phyloP scores from a whole-genome alignment of 148 eudicot species.

The Suaeda aralocaspica region DNA sequence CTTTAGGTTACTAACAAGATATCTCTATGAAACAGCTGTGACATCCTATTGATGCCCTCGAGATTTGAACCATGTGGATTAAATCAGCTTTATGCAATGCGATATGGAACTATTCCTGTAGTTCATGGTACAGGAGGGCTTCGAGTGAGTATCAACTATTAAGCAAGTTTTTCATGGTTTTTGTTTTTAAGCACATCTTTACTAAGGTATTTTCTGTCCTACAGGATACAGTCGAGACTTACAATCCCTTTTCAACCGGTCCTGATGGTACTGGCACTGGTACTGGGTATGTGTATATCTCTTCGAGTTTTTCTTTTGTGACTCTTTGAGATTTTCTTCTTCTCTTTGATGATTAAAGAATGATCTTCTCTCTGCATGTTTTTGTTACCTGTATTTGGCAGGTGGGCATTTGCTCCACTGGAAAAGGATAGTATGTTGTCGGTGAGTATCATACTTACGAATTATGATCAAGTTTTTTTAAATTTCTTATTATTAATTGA shows the following conservation, averaged over 20 bases:
- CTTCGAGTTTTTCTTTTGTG: no score
- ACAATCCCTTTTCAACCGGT: conserved; percentile 77
- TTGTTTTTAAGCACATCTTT: background rate
- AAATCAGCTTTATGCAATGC: conserved; percentile 96
- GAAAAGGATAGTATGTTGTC: conserved; percentile 63
- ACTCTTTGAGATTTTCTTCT: background rate
- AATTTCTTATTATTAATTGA: background rate
- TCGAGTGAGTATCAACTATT: conserved; percentile 43
- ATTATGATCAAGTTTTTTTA: conserved; percentile 3
- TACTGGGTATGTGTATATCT: conserved; percentile 63
- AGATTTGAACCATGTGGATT: conserved; percentile 99
- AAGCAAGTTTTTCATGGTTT: background rate
- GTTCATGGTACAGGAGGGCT: conserved; percentile 97
- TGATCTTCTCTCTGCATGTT: background rate
- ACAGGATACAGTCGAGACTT: conserved; percentile 87
- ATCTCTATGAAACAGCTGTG: conserved; percentile 56
- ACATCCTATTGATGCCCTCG: conserved; percentile 93
- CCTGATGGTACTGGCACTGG: conserved; percentile 60
- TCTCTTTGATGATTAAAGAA: background rate
- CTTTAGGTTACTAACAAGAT: conserved; percentile 6
- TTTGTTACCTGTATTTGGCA: conserved; percentile 26
- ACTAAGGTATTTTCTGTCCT: background rate
- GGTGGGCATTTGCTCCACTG: conserved; percentile 94
- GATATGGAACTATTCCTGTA: conserved; percentile 91
- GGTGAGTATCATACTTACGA: conserved; percentile 41